These are phyloP conservation scores for Aspergillus sp. DNA, from an alignment of 2,329 filamentous ascomycete genomes.

Conservation along the genomic window DNA sequence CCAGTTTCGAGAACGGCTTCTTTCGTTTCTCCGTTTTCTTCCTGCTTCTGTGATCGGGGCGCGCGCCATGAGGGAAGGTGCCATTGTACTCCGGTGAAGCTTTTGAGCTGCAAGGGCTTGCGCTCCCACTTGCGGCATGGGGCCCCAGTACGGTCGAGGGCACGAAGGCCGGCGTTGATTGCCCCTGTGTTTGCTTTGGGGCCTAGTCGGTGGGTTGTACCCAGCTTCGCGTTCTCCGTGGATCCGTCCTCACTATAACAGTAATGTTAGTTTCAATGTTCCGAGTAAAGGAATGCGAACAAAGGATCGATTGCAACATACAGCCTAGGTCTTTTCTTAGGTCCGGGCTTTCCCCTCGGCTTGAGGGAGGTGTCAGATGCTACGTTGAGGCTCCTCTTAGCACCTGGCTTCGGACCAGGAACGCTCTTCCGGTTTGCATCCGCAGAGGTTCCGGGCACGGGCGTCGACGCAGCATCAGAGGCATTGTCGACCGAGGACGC, in stretches of 20 bases:
- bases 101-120: conserved; percentile 81
- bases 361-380: conserved; percentile 64
- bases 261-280: not conserved
- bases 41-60: conserved; percentile 29
- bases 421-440: conserved; percentile 66
- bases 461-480: conserved; percentile 41
- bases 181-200: conserved; percentile 96
- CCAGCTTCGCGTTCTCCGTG: conserved; percentile 41
- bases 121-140: conserved; percentile 90
- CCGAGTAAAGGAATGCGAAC: not conserved
- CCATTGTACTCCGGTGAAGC: conserved; percentile 86
- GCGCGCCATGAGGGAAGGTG: conserved; percentile 80
- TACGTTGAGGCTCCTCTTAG: conserved; percentile 57
- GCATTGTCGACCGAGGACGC: conserved; percentile 42
- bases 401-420: conserved; percentile 66
- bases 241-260: conserved; percentile 50
- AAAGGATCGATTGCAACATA: conserved; percentile 55
- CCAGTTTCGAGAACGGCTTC: conserved; percentile 56
- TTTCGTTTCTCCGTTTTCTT: conserved; percentile 63
- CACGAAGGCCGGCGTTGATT: conserved; percentile 93
- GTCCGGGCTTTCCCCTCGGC: conserved; percentile 81
- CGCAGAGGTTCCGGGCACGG: conserved; percentile 40
- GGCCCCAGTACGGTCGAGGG: conserved; percentile 86
- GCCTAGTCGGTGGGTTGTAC: conserved; percentile 72
- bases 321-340: conserved; percentile 94